Evolutionary conservation across 352 stramenopile species (phyloP), one percentile per base, ranked within the genome.

Genomic region (Phytophthora hybrid): DNA sequence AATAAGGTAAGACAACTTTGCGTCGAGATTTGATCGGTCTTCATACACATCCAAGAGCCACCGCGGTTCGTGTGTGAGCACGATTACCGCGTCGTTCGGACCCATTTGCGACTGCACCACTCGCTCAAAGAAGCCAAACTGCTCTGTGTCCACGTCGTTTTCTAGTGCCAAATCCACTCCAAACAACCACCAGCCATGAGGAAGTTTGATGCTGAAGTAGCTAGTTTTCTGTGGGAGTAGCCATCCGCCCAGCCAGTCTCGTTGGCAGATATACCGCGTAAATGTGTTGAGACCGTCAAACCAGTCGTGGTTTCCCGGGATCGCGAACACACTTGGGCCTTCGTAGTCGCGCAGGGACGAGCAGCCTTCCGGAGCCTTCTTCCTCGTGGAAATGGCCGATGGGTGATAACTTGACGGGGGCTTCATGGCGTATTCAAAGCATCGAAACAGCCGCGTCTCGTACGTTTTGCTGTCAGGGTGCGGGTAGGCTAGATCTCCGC

Each of bases 341-440:
- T 87, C 66, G 51, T 95, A 95, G n/a, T 93, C 80, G 19, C 63
- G 58, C 14, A 94, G 72, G 14, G 80, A 84, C 6, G 72, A 67
- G 29, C 80, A 87, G 1, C 78, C 75, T n/a, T 79, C 60, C 5
- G 90, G 89, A 7, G 94, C 54, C 19, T 85, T 85, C 61, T 97
- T 98, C 13, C 80, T 71, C 13, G 91, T 97, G 6, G 93, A 97
- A 37, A 98, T 96, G n/a, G 90, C 83, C 5, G 78, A 82, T n/a
- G 91, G 91, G 34, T 97, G 88, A 59, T 97, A 98, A 3, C 77
- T 83, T 31, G 74, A 32, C 14, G 94, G 95, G 0, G 94, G 92
- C 68, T 94, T 95, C 90, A 98, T 97, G 7, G 94, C 95, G 77
- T 98, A 97, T 76, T 98, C 95, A 74, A 98, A 98, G 31, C 89